A percentile compares a stretch with the other conserved stretches of the same genome.
Evolutionary conservation across 164 flowering plant species (phyloP).

Genomic region (Vitis rupestris): DNA sequence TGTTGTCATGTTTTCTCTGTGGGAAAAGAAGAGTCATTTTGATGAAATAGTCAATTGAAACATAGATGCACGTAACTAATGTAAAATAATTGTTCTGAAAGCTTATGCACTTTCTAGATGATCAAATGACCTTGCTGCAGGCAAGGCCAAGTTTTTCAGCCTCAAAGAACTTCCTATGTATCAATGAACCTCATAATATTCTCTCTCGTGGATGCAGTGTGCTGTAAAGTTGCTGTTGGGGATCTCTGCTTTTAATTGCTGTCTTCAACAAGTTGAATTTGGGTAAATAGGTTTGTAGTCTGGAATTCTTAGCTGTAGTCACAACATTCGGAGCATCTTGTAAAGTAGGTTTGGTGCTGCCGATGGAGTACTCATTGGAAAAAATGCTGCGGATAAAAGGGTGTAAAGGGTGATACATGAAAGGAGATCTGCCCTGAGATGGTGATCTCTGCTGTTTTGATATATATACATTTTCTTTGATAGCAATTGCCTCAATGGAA

Average conservation of each 20-base stretch:
- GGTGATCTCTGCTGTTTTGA: slow-evolving; percentile 15
- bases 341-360: slow-evolving; percentile 36
- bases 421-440: slow-evolving; percentile 6
- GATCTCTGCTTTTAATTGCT: slow-evolving; percentile 13
- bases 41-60: background rate
- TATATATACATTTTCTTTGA: slow-evolving; percentile 11
- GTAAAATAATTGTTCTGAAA: background rate
- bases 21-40: too few relatives aligned
- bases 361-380: slow-evolving; percentile 12
- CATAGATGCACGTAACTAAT: background rate
- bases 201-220: slow-evolving; percentile 16
- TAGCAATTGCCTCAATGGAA: slow-evolving; percentile 12
- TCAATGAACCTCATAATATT: background rate
- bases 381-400: slow-evolving; percentile 14
- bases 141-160: background rate
- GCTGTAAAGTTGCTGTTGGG: slow-evolving; percentile 22
- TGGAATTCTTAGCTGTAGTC: slow-evolving; percentile 18
- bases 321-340: slow-evolving; percentile 36
- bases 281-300: slow-evolving; percentile 11
- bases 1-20: too few relatives aligned
- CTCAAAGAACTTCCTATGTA: background rate
- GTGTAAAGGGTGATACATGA: slow-evolving; percentile 8
- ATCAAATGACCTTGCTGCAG: background rate
- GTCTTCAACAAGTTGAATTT: slow-evolving; percentile 10
- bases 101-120: background rate